Percentiles rank a stretch among this genome's conserved stretches.
phyloP scores from a whole-genome alignment of 78 protist genomes.

The Guillardia theta region DNA sequence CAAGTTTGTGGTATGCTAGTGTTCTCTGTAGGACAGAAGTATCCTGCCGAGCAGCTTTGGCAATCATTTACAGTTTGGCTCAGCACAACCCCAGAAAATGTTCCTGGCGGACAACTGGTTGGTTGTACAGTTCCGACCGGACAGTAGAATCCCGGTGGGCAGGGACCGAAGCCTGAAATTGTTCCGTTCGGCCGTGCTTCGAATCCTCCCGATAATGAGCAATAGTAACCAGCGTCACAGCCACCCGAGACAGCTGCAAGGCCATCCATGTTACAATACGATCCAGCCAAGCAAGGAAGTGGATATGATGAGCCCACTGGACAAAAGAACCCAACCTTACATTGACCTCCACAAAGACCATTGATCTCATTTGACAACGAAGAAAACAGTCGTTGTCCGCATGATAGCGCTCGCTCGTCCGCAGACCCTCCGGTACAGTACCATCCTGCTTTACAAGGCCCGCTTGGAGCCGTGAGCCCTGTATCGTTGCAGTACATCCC shows the following conservation, averaged over 20 bases:
- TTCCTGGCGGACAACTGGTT: neutral
- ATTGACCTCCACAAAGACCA: neutral
- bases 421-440: slow-evolving; percentile 26
- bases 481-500: slow-evolving; percentile 36
- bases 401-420: neutral
- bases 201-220: neutral
- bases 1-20: slow-evolving; percentile 40
- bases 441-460: neutral
- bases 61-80: neutral
- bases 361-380: too few species aligned
- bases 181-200: neutral
- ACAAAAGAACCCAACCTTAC: neutral
- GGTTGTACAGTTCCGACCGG: neutral
- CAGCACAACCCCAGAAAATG: neutral
- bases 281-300: neutral
- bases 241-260: neutral
- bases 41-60: slow-evolving; percentile 61
- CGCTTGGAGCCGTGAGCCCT: neutral
- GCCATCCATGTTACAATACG: neutral
- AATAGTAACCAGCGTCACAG: slow-evolving; percentile 31
- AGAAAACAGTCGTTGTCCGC: too few species aligned
- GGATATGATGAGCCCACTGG: neutral
- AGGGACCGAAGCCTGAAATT: neutral
- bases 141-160: slow-evolving; percentile 1
- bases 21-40: slow-evolving; percentile 30